A percentile compares a stretch with the other conserved stretches of the same genome.
Conservation (phyloP, 257 asterid genomes). For the Nicotiana tomentosiformis region DNA sequence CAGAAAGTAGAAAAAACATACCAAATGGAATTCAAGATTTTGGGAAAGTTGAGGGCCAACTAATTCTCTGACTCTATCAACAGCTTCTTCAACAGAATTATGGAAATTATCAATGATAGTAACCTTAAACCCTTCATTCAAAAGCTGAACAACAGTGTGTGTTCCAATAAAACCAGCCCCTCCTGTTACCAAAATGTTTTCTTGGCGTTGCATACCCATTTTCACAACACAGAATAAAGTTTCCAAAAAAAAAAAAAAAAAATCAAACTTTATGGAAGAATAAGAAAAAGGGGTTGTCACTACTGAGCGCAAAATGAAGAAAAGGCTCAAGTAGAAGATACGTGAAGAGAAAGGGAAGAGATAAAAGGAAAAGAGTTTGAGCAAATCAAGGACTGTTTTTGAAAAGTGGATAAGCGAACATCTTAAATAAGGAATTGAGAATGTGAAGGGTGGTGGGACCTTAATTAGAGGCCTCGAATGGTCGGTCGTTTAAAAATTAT, state of each 20-base stretch:
- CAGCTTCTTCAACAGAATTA: slow-evolving; percentile 73
- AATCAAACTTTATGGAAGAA: background rate
- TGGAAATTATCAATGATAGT: slow-evolving; percentile 71
- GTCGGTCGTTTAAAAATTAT: too few species aligned
- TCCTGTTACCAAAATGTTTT: slow-evolving; percentile 72
- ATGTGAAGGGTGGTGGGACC: background rate
- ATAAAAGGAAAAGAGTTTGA: background rate
- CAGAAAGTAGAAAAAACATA: slow-evolving; percentile 10
- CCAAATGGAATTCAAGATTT: slow-evolving; percentile 70
- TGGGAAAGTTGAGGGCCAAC: slow-evolving; percentile 56
- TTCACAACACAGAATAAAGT: background rate
- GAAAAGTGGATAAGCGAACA: background rate
- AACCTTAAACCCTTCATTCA: slow-evolving; percentile 71
- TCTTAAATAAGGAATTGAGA: background rate
- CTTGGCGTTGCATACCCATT: slow-evolving; percentile 13
- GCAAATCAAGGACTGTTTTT: slow-evolving; percentile 1
- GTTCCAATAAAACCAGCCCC: slow-evolving; percentile 98
- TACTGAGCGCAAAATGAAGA: background rate
- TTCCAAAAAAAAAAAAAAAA: background rate
- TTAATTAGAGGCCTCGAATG: too few species aligned
- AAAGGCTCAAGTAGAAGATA: background rate
- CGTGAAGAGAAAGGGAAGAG: background rate
- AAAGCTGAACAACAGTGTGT: slow-evolving; percentile 75
- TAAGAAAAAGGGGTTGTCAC: background rate
- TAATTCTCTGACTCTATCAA: slow-evolving; percentile 47